These are phyloP conservation scores for Noccaea bulbosa DNA, from an alignment of 345 rosid genomes.

Conservation along the genomic window DNA sequence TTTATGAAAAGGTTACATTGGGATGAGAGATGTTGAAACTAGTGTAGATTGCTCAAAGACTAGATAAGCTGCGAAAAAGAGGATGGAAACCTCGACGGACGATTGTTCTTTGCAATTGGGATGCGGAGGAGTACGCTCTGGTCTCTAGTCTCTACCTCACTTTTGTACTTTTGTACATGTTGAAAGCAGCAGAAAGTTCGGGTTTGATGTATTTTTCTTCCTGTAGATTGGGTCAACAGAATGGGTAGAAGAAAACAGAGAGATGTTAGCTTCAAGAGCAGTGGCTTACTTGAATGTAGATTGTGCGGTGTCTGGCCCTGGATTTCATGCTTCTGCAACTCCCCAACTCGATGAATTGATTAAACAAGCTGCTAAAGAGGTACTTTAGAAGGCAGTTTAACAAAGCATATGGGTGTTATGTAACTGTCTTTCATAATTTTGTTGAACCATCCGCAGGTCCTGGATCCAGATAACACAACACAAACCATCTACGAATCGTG, in stretches of 20 bases:
- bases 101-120: constrained; percentile 82
- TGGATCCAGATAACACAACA: constrained; percentile 75
- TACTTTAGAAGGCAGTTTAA: constrained; percentile 36
- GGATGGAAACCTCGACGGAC: constrained; percentile 89
- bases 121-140: constrained; percentile 89
- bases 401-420: not conserved
- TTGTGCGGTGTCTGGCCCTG: constrained; percentile 63
- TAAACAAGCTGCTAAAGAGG: constrained; percentile 65
- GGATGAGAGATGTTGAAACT: constrained; percentile 15
- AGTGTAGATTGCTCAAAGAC: constrained; percentile 66
- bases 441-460: constrained; percentile 54
- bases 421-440: not conserved
- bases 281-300: constrained; percentile 85
- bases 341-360: constrained; percentile 83
- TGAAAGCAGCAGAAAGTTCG: not conserved
- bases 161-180: not conserved
- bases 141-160: constrained; percentile 48
- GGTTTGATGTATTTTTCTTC: not conserved
- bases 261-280: constrained; percentile 64
- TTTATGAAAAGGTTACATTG: not conserved
- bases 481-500: constrained; percentile 70
- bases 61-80: constrained; percentile 56
- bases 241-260: constrained; percentile 92
- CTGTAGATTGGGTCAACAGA: constrained; percentile 87
- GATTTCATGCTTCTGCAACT: constrained; percentile 69